phyloP scores from a whole-genome alignment of 2,329 filamentous ascomycete genomes.

The Byssothecium circinans region DNA sequence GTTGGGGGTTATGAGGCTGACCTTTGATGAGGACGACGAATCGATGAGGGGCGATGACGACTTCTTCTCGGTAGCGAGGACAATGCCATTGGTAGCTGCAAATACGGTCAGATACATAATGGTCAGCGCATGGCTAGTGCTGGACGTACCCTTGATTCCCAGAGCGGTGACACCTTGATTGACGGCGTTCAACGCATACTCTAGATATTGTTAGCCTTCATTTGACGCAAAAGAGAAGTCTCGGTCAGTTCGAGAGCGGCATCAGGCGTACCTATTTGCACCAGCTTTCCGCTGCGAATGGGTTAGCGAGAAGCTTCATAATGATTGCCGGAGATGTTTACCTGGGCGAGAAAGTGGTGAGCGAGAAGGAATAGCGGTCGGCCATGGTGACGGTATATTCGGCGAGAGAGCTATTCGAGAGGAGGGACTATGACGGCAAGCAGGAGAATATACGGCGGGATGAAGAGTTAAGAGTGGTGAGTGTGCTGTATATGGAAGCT shows the following conservation, averaged over 20 bases:
- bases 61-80: slow-evolving; percentile 99
- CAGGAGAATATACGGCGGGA: not conserved
- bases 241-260: not conserved
- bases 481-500: slow-evolving; percentile 22
- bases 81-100: slow-evolving; percentile 94
- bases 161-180: slow-evolving; percentile 98
- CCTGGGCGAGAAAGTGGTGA: slow-evolving; percentile 99
- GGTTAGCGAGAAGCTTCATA: slow-evolving; percentile 50
- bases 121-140: not conserved
- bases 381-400: slow-evolving; percentile 64
- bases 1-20: slow-evolving; percentile 96
- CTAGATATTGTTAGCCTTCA: slow-evolving; percentile 52
- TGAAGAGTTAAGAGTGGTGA: slow-evolving; percentile 6
- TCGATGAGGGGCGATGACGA: slow-evolving; percentile 97
- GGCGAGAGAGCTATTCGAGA: slow-evolving; percentile 2
- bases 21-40: slow-evolving; percentile 90
- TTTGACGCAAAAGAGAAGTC: slow-evolving; percentile 4
- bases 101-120: slow-evolving; percentile 7
- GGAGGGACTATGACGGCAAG: slow-evolving; percentile 3
- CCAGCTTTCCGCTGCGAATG: slow-evolving; percentile 83
- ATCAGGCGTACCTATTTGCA: slow-evolving; percentile 83
- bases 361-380: slow-evolving; percentile 97
- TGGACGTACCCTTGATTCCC: slow-evolving; percentile 86
- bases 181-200: slow-evolving; percentile 98
- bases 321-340: slow-evolving; percentile 51